Evolutionary conservation across 2,329 filamentous ascomycete species (phyloP).

Genomic region (Chalara sp.): DNA sequence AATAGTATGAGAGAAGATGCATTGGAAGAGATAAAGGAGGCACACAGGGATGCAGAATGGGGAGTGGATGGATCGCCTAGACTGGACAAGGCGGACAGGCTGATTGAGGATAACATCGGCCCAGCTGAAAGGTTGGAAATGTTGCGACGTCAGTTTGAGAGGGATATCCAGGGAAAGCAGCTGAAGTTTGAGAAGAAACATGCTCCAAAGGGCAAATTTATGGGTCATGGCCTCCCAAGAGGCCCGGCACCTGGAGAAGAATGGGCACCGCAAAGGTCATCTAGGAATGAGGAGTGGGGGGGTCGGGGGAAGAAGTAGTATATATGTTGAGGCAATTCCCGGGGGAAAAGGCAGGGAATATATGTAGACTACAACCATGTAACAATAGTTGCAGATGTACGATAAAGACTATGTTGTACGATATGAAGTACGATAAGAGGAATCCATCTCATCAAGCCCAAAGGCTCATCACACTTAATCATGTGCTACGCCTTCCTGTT

Average conservation of each 20-base stretch:
- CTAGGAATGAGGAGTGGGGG: background rate
- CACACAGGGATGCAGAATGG: background rate
- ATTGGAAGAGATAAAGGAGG: background rate
- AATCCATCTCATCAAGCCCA: no score
- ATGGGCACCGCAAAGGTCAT: no score
- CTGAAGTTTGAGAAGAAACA: background rate
- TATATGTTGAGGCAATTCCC: background rate
- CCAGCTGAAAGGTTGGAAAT: background rate
- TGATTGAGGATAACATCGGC: background rate
- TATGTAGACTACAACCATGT: no score
- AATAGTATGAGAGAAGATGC: background rate
- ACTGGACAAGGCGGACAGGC: background rate
- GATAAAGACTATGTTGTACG: background rate
- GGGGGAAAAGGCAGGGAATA: no score
- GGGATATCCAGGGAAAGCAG: background rate
- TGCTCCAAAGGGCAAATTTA: background rate
- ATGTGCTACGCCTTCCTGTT: no score
- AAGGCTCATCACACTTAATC: no score
- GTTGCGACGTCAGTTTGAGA: background rate
- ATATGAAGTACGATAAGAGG: background rate
- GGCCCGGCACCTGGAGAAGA: background rate
- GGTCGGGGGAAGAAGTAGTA: background rate
- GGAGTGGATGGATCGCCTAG: background rate
- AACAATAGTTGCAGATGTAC: no score
- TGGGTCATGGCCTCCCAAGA: background rate